Percentiles rank a stretch among this genome's conserved stretches.
phyloP scores from a whole-genome alignment of 2,329 filamentous ascomycete species.

The Xylariaceae sp. region DNA sequence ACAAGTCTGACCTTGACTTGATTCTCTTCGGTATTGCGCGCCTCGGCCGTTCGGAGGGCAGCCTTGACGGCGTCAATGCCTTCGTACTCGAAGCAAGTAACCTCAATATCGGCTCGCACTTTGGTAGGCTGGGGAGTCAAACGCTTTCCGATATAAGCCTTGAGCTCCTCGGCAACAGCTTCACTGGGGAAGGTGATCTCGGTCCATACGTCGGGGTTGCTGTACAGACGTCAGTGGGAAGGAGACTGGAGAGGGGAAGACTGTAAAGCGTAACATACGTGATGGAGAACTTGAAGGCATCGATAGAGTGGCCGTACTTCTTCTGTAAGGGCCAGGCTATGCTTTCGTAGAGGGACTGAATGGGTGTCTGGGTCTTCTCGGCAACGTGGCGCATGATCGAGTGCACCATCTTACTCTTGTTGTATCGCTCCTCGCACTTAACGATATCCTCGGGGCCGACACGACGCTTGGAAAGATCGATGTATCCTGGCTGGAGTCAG shows the following conservation, averaged over 20 bases:
- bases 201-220: slow-evolving; percentile 93
- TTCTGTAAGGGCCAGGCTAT: slow-evolving; percentile 98
- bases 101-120: slow-evolving; percentile 94
- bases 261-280: slow-evolving; percentile 52
- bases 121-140: slow-evolving; percentile 98
- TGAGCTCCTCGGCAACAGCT: slow-evolving; percentile 79
- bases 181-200: slow-evolving; percentile 86
- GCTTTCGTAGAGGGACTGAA: slow-evolving; percentile 87
- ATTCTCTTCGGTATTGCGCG: slow-evolving; percentile 82
- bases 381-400: slow-evolving; percentile 98
- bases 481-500: slow-evolving; percentile 62
- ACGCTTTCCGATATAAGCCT: slow-evolving; percentile 94
- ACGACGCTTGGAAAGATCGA: slow-evolving; percentile 96
- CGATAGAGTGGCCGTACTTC: slow-evolving; percentile 93
- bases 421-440: slow-evolving; percentile 98
- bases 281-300: slow-evolving; percentile 98
- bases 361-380: slow-evolving; percentile 91
- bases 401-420: slow-evolving; percentile 99
- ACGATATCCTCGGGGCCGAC: slow-evolving; percentile 96
- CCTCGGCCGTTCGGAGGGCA: slow-evolving; percentile 85
- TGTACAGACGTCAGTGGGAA: slow-evolving; percentile 32
- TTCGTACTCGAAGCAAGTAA: slow-evolving; percentile 92
- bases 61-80: slow-evolving; percentile 98
- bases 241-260: slow-evolving; percentile 7
- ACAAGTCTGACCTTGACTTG: slow-evolving; percentile 98